Evolutionary conservation across 352 stramenopile genomes (phyloP), one percentile per base, ranked within the genome.

Genomic region (Phytophthora cajani): DNA sequence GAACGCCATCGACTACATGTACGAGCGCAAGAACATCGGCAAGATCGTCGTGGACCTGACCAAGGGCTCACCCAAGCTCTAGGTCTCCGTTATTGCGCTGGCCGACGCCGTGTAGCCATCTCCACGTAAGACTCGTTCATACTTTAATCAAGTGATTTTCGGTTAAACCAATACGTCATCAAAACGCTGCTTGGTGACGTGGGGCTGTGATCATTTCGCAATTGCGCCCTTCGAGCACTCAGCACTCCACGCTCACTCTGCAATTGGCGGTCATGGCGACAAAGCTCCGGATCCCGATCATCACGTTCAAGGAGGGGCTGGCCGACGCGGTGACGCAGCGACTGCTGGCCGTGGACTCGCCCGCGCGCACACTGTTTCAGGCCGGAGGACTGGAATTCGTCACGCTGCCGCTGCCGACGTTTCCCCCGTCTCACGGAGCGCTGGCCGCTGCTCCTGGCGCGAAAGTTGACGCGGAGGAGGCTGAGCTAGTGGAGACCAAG

Each of bases 41-140:
- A 96, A 96, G 72, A 81, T 96, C 67, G 79, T 92, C 27, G 81
- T 96, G 50, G 82, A 90, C 58, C 74, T 94, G 32, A 77, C 55
- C 14, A 83, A 78, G 73, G 64, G 67, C 19, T 62, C 57, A 10
- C 3, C 71, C 25, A 78, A 78, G 67, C 66, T 75, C 2, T 78
- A 75, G 62, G 32, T 36, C 23, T 21, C 23, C 14, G 16, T 23
- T 58, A n/a, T 42, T 57, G 25, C 50, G 27, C 47, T 25, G 40
- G 38, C 56, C 40, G 63, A 64, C 19, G 9, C 25, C 51, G 14
- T 68, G 62, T 71, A 75, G 68, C 68, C 55, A 75, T 64, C 19
- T 53, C 21, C 36, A 52, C 47, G 23, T 53, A 67, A 49, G 49
- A 33, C 19, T 9, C 50, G 47, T n/a, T 32, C 14, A 49, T 70